These are phyloP conservation scores for Xylaria palmicola DNA, from an alignment of 495 filamentous ascomycete species.

Conservation along the genomic window DNA sequence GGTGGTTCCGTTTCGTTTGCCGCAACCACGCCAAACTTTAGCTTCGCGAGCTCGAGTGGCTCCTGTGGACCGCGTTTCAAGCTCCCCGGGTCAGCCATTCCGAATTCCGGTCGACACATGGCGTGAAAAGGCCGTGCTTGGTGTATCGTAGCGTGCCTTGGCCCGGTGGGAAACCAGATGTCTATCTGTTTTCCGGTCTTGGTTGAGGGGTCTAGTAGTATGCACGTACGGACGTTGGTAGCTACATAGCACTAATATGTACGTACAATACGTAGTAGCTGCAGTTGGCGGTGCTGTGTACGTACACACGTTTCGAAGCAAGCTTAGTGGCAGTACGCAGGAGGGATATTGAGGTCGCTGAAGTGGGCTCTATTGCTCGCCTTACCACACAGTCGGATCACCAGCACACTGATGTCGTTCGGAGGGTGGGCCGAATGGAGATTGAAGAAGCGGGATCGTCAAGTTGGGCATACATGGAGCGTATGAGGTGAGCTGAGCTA, in stretches of 20 bases:
- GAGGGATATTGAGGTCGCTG: neutral
- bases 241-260: no score
- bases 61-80: conserved; percentile 2
- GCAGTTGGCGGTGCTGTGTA: no score
- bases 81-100: conserved; percentile 13
- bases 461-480: neutral
- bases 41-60: neutral
- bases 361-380: neutral
- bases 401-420: neutral
- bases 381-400: neutral
- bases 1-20: neutral
- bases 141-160: neutral
- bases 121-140: neutral
- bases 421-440: neutral
- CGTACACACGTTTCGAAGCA: no score
- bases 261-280: no score
- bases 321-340: no score
- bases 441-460: conserved; percentile 9
- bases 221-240: no score
- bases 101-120: conserved; percentile 14
- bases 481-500: conserved; percentile 19
- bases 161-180: neutral
- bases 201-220: neutral
- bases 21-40: neutral
- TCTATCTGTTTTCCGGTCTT: no score